Evolutionary conservation across 768 basidiomycete genomes (phyloP).

Genomic region (Trichaptum fuscoviolaceum): DNA sequence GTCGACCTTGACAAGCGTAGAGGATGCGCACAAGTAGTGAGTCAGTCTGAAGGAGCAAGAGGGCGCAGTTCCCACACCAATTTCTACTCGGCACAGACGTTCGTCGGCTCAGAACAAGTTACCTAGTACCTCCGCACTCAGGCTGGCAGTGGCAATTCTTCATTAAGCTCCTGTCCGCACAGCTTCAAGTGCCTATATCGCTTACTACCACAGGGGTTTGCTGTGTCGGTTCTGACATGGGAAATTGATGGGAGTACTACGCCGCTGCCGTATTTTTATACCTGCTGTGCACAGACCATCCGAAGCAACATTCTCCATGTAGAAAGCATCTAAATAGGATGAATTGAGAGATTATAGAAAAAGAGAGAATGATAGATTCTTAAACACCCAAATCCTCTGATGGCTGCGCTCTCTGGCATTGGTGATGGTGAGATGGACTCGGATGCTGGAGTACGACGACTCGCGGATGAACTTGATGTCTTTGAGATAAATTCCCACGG

Average conservation of each 20-base stretch:
- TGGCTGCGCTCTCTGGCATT: no score
- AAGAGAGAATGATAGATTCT: no score
- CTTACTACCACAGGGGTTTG: neutral
- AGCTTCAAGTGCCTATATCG: neutral
- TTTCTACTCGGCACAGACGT: neutral
- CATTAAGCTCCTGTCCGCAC: neutral
- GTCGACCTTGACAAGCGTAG: neutral
- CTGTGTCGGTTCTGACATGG: neutral
- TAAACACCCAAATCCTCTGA: no score
- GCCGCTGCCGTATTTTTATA: neutral
- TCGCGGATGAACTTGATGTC: no score
- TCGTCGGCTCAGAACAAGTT: neutral
- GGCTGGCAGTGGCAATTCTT: neutral
- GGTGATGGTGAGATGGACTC: no score
- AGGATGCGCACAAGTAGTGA: neutral
- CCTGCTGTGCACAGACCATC: neutral
- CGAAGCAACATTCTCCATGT: neutral
- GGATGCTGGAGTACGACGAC: no score
- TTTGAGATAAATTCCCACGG: no score
- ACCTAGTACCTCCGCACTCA: neutral
- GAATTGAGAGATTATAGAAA: no score
- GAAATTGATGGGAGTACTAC: neutral
- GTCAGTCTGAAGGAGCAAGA: neutral
- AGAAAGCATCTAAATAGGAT: no score
- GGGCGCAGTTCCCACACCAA: neutral